Evolutionary conservation across 306 rosid genomes (phyloP).

Genomic region (Betula pendula): DNA sequence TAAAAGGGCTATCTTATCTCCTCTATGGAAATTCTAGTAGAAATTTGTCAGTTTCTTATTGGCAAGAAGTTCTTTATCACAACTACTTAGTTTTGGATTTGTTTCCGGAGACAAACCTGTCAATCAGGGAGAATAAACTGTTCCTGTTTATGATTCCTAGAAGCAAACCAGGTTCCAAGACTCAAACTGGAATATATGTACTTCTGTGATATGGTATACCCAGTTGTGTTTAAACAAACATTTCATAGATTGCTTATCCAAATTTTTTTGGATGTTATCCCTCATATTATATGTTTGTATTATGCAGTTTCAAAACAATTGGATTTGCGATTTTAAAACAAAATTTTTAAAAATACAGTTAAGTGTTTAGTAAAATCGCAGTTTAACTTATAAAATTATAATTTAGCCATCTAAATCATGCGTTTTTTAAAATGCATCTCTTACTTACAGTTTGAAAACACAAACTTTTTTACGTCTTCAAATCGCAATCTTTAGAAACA

Average conservation of each 20-base stretch:
- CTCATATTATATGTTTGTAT: background rate
- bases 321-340: no score
- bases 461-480: no score
- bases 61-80: background rate
- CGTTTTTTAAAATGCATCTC: no score
- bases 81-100: background rate
- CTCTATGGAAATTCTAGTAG: background rate
- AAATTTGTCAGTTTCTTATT: background rate
- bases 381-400: no score
- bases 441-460: no score
- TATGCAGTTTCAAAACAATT: no score
- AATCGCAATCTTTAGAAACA: no score
- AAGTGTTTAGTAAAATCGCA: no score
- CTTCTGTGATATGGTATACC: background rate
- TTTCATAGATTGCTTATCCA: background rate
- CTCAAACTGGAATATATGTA: background rate
- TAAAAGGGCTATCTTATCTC: background rate
- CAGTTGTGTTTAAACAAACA: background rate
- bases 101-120: background rate
- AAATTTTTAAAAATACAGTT: background rate
- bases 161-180: background rate
- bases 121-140: background rate
- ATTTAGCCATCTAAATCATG: no score
- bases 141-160: background rate
- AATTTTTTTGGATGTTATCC: background rate